Evolutionary conservation across 495 filamentous ascomycete genomes (phyloP), one percentile per base, ranked within the genome.

Genomic region (Corynascus novoguineensis): DNA sequence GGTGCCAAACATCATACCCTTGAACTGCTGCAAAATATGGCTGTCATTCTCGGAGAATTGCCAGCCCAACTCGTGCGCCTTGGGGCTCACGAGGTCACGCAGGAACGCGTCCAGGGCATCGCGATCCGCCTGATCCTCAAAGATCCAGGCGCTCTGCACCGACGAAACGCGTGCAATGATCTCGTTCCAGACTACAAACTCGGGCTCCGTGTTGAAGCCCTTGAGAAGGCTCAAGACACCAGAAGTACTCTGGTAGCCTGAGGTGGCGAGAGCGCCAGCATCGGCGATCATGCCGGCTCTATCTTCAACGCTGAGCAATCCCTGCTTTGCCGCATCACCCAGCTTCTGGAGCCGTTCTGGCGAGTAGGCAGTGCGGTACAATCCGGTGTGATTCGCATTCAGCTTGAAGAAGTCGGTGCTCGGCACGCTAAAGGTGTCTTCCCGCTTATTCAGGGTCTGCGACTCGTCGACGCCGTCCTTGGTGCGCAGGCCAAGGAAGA

Each of bases 241-340:
- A 15, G 92, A 96, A 4, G 93, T 96, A 70, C 86, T 90, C 71
- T 96, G 90, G 70, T 93, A 96, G 28, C 92, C 92, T 15, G 90
- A 92, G 5, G 88, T 80, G 53, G 92, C 88, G 60, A 98, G 78
- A 41, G 93, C 90, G 61, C 91, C 92, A 11, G 93, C 89, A 68
- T 98, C 93, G 28, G 92, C 92, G 60, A 98, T 87, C 86, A 98
- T 90, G 66, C 93, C 93, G 44, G 92, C 90, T 47, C 92, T 84
- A 68, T 97, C 92, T 71, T 96, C 89, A 31, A 93, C 88, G n/a
- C 82, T 88, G 37, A 98, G 77, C n/a, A 92, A 77, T 1, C 89
- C 90, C 15, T 87, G 72, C 69, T 86, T 90, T n/a, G 90, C 89
- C 46, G 90, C 89, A 67, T 89, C 71, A n/a, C 86, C 87, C 29